These are phyloP conservation scores for Chaetomiaceae sp. DNA, from an alignment of 2,329 filamentous ascomycete genomes.

Conservation along the genomic window DNA sequence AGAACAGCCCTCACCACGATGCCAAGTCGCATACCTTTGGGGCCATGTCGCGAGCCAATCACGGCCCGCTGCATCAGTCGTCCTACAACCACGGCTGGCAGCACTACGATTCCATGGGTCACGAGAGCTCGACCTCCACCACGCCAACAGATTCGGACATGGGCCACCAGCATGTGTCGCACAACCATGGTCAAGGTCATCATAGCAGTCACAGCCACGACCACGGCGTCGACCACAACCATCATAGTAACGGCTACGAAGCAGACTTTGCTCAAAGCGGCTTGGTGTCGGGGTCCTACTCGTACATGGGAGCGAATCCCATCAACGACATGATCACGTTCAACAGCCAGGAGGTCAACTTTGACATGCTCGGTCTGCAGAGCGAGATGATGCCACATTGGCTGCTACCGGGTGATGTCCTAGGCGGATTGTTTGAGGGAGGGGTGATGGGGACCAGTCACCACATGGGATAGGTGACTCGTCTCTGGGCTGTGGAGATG, in stretches of 20 bases:
- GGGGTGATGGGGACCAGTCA: constrained; percentile 16
- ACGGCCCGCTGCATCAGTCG: constrained; percentile 21
- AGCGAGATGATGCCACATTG: constrained; percentile 66
- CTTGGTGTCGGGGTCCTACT: constrained; percentile 27
- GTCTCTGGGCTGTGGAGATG: neutral
- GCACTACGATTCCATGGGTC: constrained; percentile 40
- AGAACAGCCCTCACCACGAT: constrained; percentile 29
- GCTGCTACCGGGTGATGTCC: constrained; percentile 64
- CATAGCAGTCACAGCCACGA: constrained; percentile 7
- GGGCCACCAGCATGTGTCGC: constrained; percentile 15
- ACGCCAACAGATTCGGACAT: constrained; percentile 35
- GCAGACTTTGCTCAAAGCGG: constrained; percentile 29
- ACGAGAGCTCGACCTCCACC: constrained; percentile 40
- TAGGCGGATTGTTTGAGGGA: constrained; percentile 51
- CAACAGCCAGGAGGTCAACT: constrained; percentile 72
- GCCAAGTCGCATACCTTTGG: constrained; percentile 28
- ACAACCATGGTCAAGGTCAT: neutral
- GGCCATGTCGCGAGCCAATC: constrained; percentile 23
- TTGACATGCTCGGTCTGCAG: constrained; percentile 57
- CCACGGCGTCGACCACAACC: constrained; percentile 3
- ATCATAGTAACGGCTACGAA: constrained; percentile 19
- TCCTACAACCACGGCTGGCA: constrained; percentile 41
- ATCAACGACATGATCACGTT: constrained; percentile 59
- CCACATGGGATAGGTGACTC: constrained; percentile 13
- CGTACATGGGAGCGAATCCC: constrained; percentile 32